phyloP scores from a whole-genome alignment of 139 green algal genomes.

The Chlorella sp. region DNA sequence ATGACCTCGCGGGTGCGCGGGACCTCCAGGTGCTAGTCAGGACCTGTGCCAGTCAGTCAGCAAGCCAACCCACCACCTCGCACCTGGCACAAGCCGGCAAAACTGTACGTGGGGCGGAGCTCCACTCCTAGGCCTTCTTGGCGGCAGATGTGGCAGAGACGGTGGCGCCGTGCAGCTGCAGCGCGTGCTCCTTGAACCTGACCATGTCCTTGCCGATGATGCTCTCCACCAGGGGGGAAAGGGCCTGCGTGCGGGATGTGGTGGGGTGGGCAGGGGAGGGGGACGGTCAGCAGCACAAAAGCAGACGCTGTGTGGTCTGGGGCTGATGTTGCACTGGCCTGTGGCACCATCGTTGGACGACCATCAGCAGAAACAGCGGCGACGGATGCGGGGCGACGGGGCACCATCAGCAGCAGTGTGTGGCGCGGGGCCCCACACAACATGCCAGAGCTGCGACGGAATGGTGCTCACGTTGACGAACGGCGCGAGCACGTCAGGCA shows the following conservation, averaged over 20 bases:
- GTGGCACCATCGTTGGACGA: neutral
- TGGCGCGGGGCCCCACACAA: no score
- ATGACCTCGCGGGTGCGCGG: no score
- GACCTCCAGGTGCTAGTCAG: no score
- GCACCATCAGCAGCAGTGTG: no score
- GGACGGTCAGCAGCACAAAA: neutral
- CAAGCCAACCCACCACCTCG: no score
- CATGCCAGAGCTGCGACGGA: neutral
- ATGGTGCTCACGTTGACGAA: constrained; percentile 56
- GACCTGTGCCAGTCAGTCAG: no score
- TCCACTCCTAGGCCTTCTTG: no score
- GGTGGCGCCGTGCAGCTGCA: neutral
- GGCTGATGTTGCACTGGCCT: neutral
- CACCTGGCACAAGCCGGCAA: no score
- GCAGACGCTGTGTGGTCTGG: neutral
- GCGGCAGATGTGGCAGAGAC: neutral
- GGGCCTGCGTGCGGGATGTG: no score
- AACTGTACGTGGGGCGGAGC: no score
- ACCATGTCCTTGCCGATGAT: constrained; percentile 76
- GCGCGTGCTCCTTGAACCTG: constrained; percentile 44
- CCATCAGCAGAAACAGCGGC: neutral
- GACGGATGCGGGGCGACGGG: neutral
- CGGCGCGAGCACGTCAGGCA: constrained; percentile 66
- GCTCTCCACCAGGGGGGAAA: constrained; percentile 75
- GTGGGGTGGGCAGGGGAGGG: no score